These are phyloP conservation scores for Colletotrichum nymphaeae DNA, from an alignment of 2,329 filamentous ascomycete genomes.

Conservation along the genomic window DNA sequence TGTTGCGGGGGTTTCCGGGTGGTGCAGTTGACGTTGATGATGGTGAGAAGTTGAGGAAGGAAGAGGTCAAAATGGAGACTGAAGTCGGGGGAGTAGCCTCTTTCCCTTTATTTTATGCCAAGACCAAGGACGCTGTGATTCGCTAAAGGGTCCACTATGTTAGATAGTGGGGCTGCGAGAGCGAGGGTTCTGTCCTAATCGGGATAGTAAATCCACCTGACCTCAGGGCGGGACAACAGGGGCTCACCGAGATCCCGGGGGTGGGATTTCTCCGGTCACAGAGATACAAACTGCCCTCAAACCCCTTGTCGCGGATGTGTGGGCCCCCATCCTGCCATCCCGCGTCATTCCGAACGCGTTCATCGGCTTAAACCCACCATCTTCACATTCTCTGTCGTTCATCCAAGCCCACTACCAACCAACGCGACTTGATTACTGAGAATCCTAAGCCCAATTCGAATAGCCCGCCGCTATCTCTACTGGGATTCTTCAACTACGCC, in stretches of 20 bases:
- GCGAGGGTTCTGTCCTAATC: background rate
- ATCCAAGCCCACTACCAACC: slow-evolving; percentile 7
- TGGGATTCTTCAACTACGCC: background rate
- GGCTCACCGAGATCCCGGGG: background rate
- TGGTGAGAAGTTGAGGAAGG: background rate
- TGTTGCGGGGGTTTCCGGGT: background rate
- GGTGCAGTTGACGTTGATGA: background rate
- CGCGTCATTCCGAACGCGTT: background rate
- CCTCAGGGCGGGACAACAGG: background rate
- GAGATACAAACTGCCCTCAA: background rate
- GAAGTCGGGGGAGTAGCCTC: background rate
- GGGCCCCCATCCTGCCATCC: background rate
- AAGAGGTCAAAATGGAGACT: background rate
- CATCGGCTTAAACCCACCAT: slow-evolving; percentile 37
- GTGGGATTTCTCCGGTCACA: slow-evolving; percentile 23
- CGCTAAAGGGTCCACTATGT: background rate
- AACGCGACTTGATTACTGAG: background rate
- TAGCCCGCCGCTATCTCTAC: background rate
- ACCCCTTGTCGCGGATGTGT: background rate
- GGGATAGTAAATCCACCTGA: background rate
- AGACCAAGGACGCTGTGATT: background rate
- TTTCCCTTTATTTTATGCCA: background rate
- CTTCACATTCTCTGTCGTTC: background rate
- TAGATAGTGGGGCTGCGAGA: no score
- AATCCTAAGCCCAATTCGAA: background rate